Evolutionary conservation across 2,329 filamentous ascomycete species (phyloP), one percentile per base, ranked within the genome.

Genomic region (Pestalotiopsis sp.): DNA sequence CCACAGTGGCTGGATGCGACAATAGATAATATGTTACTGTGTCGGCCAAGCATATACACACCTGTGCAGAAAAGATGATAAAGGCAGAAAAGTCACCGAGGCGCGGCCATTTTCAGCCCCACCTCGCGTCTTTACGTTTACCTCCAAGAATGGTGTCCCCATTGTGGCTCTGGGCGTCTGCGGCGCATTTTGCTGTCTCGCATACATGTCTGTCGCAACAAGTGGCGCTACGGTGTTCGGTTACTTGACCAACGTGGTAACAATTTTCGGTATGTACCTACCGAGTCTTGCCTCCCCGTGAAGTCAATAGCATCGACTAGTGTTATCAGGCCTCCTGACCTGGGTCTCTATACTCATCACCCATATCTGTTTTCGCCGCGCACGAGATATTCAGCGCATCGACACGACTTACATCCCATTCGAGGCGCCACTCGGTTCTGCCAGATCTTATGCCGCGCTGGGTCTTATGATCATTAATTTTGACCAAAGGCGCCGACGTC

Each of bases 101-200:
- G 30, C 30, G 30, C 1, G 1, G 7, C 30, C 9, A 2, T 1
- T 9, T 9, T 35, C 0, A 35, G 30, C 30, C 30, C 2, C 85
- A 0, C 86, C 75, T 65, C 17, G 38, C 4, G 9, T 62, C n/a
- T 44, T 62, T 4, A n/a, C 30, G 14, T 39, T 17, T 14, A 62
- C 59, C 26, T 39, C 14, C 26, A 38, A 44, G 2, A 39, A 22
- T 6, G 59, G 59, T 10, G 59, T 44, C 10, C 35, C 35, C 17
- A 58, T 58, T 35, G 10, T 35, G 1, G 56, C 56, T 10, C n/a
- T 58, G 56, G 56, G 56, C 4, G 56, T 58, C 1, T 35, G 56
- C 1, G 24, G 56, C 56, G 17, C 26, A 0, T 58, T 58, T 35
- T 58, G 22, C 24, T 58, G 56, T 13, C 24, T 58, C 1, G 24